These are phyloP conservation scores for Taphrina betulina DNA, from an alignment of 1,139 yeast genomes.

Conservation along the genomic window DNA sequence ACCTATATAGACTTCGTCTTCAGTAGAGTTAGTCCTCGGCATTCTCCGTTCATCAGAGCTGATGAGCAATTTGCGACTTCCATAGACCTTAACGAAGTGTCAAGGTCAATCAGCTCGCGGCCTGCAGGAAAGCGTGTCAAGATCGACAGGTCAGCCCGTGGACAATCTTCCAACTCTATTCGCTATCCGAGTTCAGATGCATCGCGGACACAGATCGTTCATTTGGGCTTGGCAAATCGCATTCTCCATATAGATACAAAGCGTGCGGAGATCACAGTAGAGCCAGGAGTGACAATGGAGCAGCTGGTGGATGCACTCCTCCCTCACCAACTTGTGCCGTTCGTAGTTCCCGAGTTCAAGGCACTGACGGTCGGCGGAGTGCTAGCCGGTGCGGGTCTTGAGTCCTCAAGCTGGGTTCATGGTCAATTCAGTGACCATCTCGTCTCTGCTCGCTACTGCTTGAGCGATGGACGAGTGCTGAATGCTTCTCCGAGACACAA, in stretches of 20 bases:
- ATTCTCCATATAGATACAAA: slow-evolving; percentile 13
- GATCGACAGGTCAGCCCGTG: slow-evolving; percentile 3
- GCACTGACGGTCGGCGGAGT: slow-evolving; percentile 22
- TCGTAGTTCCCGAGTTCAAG: slow-evolving; percentile 20
- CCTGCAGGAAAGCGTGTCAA: neutral
- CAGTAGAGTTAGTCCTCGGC: neutral
- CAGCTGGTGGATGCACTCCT: slow-evolving; percentile 16
- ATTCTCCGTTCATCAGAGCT: neutral
- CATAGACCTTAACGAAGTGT: neutral
- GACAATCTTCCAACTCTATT: slow-evolving; percentile 4
- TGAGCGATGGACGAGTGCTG: slow-evolving; percentile 6
- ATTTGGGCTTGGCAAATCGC: slow-evolving; percentile 8
- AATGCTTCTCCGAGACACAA: neutral
- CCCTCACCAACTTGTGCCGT: slow-evolving; percentile 13
- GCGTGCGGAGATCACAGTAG: neutral
- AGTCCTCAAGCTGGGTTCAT: slow-evolving; percentile 18
- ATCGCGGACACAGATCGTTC: neutral
- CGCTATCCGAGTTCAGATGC: neutral
- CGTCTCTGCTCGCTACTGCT: neutral
- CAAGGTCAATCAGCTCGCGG: neutral
- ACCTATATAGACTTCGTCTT: slow-evolving; percentile 1
- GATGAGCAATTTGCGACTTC: neutral
- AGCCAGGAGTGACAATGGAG: slow-evolving; percentile 23
- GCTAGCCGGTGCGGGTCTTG: slow-evolving; percentile 21
- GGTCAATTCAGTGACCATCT: slow-evolving; percentile 15